phyloP scores from a whole-genome alignment of 2,329 filamentous ascomycete genomes.

The Arthrobotrys pseudoclavata region DNA sequence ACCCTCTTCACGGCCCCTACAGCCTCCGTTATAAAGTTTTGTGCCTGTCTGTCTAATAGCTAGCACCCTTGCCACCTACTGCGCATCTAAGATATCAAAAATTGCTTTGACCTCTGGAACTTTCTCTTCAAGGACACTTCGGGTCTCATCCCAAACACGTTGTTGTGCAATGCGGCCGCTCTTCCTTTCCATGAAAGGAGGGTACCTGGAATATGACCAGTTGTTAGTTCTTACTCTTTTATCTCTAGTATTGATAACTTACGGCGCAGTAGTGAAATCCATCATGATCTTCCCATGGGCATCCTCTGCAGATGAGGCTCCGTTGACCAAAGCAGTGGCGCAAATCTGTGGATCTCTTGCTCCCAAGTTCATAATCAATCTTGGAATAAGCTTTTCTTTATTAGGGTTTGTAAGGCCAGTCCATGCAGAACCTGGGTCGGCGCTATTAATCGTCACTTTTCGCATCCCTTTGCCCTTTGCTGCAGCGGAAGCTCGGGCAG shows the following conservation, averaged over 20 bases:
- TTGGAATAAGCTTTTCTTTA: conserved; percentile 65
- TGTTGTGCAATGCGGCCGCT: conserved; percentile 63
- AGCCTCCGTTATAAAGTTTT: neutral
- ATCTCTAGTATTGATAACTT: conserved; percentile 61
- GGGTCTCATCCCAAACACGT: conserved; percentile 64
- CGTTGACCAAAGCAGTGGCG: conserved; percentile 66
- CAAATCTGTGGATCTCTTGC: conserved; percentile 66
- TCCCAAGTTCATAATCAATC: conserved; percentile 66
- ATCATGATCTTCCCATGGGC: conserved; percentile 66
- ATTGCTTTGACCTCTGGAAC: conserved; percentile 63
- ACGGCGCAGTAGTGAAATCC: conserved; percentile 66
- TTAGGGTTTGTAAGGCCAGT: conserved; percentile 66
- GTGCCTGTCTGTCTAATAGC: no score
- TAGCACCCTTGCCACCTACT: neutral
- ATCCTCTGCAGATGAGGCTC: conserved; percentile 64
- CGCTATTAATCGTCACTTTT: conserved; percentile 66
- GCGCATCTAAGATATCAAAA: conserved; percentile 61
- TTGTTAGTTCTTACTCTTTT: neutral
- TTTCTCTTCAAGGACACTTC: conserved; percentile 63
- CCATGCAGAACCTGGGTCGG: conserved; percentile 67
- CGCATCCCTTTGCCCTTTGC: conserved; percentile 60
- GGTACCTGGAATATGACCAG: conserved; percentile 62
- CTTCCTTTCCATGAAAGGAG: conserved; percentile 66
- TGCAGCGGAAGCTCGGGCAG: conserved; percentile 63
- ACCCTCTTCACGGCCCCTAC: neutral